Base-by-base conservation (phyloP, 1,284 basidiomycete genomes). In the Somion occarium region DNA sequence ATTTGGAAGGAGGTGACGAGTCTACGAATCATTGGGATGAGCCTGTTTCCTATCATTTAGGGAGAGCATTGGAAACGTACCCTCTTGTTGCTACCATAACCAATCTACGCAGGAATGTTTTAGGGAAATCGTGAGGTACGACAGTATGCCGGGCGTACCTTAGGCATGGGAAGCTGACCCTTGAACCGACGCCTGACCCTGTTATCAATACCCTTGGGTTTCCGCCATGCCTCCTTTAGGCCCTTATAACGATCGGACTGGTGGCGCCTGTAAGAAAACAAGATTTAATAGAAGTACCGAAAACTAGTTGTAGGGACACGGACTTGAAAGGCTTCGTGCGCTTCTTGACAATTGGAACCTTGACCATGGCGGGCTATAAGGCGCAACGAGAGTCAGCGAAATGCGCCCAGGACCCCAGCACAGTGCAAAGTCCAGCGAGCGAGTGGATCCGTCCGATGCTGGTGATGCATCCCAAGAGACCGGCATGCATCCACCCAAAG, bases 121-220 rank as follows among this genome's bases (percentile, higher is more conserved):
- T 23, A 34, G 26, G 26, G 20, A 19, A 1, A 19, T 18, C n/a
- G 12, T 34, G 18, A 41, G 22, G n/a, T 15, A 12, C 1, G 30
- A 26, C 5, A 41, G 19, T 20, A 18, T 11, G 19, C n/a, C 0
- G 47, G 50, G 73, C 81, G 61, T 54, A 87, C 86, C 80, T 93
- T 94, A 69, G 94, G 94, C 94, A 97, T 97, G 57, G 93, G 82
- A 58, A 83, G 79, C 71, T 95, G 92, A 55, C 93, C 94, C 80
- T 94, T 95, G 84, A 98, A 97, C 64, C 94, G 87, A 67, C 94
- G 87, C 69, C 94, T 85, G 63, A 93, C 91, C 69, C 93, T 85
- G 83, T 94, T 94, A 71, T 94, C 93, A 65, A 94, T 94, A 90
- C 92, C 89, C 83, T 95, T 96, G 62, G 93, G 93, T 78, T 96